phyloP scores from a whole-genome alignment of 2,329 filamentous ascomycete genomes.

The Hortaea werneckii region DNA sequence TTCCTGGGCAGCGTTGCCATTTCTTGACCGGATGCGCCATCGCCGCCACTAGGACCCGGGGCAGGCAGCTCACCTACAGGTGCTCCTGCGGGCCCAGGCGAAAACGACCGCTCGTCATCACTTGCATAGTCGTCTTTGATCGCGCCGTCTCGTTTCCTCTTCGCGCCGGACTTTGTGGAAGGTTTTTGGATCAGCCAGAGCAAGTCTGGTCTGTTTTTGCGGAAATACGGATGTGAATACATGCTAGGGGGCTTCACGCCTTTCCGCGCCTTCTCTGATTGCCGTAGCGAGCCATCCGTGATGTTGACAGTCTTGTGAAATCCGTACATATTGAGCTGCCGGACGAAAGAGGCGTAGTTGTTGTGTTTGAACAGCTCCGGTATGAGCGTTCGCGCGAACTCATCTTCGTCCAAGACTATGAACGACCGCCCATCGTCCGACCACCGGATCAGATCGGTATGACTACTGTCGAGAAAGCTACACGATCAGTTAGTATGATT shows the following conservation, averaged over 20 bases:
- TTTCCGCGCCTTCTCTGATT: conserved; percentile 89
- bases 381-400: conserved; percentile 63
- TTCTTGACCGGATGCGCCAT: conserved; percentile 30
- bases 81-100: conserved; percentile 17
- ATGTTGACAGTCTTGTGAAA: conserved; percentile 52
- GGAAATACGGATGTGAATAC: conserved; percentile 95
- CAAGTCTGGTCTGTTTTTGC: conserved; percentile 81
- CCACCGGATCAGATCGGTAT: conserved; percentile 93
- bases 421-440: conserved; percentile 95
- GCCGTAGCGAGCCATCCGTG: conserved; percentile 95
- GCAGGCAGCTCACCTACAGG: conserved; percentile 15
- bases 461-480: conserved; percentile 88
- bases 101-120: conserved; percentile 47
- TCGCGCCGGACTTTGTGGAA: conserved; percentile 52
- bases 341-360: conserved; percentile 68
- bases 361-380: conserved; percentile 71
- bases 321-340: conserved; percentile 53
- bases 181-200: conserved; percentile 96
- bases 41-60: conserved; percentile 9
- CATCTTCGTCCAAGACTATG: conserved; percentile 91
- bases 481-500: conserved; percentile 5
- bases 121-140: conserved; percentile 61
- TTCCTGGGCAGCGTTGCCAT: conserved; percentile 51
- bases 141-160: conserved; percentile 45
- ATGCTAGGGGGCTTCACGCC: conserved; percentile 92